Base-by-base conservation (phyloP, 1,139 yeast genomes). In the Hyphopichia buzzinii region DNA sequence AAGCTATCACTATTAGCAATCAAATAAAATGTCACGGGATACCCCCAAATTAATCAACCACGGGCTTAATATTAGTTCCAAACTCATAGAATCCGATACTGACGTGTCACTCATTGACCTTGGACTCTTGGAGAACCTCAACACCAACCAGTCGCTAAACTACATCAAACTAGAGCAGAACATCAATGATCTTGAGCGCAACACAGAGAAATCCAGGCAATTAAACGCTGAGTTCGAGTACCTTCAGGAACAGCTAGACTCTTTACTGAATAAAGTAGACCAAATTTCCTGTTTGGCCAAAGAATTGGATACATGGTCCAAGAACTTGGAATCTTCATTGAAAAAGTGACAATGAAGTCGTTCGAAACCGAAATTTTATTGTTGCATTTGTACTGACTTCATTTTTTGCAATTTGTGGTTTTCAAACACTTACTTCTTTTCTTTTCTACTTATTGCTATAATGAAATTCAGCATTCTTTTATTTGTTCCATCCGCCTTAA, bases 261-360 rank as follows among this genome's bases (percentile, higher is more conserved):
- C 52, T 1, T 59, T 81, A 3, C 88, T 79, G 36, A 34, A 49
- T 2, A 69, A 72, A 34, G 71, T 79, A 2, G 62, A 56, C 10
- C 60, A 64, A 28, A 52, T 84, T 36, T 78, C 74, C 34, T 50
- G 48, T 0, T 48, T 83, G 4, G 68, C 74, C 1, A 50, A 56
- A 5, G 89, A 84, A 45, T 54, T 84, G 35, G 85, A 81, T 40
- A 67, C 63, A 37, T 83, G 84, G 81, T 68, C 84, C 1, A 56
- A 62, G 17, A 84, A 79, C 40, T 49, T 79, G 31, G 77, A 72
- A 33, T 19, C 23, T 10, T 10, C n/a, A n/a, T n/a, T n/a, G n/a
- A n/a, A n/a, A n/a, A n/a, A n/a, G n/a, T n/a, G n/a, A n/a, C n/a
- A n/a, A n/a, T n/a, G n/a, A n/a, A n/a, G n/a, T n/a, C n/a, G n/a